Evolutionary conservation across 257 asterid species (phyloP), one percentile per base, ranked within the genome.

Genomic region (Coffea eugenioides): DNA sequence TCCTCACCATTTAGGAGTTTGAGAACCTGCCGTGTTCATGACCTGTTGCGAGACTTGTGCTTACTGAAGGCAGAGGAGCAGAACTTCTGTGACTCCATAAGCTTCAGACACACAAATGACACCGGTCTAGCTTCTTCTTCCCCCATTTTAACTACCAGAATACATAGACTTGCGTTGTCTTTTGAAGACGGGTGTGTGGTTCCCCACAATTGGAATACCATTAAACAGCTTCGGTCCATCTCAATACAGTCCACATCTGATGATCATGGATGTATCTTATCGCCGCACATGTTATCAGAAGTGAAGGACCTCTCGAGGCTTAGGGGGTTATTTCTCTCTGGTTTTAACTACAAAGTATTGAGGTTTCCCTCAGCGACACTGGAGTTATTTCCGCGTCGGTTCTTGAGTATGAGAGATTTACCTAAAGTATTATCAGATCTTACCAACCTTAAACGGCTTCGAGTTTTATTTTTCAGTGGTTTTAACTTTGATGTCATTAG

Each of bases 11-110:
- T 39, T 72, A 72, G 46, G 65, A 9, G 76, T 12, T 72, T 72
- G 45, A 72, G n/a, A 72, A 48, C 76, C 64, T 72, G 76, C 64
- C 23, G 8, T 27, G 13, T 72, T 49, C 76, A 72, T 72, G 64
- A 72, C 45, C 52, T 72, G 45, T 25, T 72, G 31, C 61, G n/a
- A 6, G 76, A 72, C 62, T 5, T 48, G 0, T 72, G 76, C 41
- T 49, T 72, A 31, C 25, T 14, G 5, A 72, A 72, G 76, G n/a
- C 8, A 0, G 3, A 15, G 59, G 76, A 72, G 34, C 41, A 34
- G 15, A 14, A 49, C 64, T 72, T 48, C 34, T 71, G 18, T 71
- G 64, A 21, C 27, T 61, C 11, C 76, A 14, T 51, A 18, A 4
- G 8, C 76, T 72, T 49, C 34, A 31, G 76, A 46, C 64, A n/a